Conservation (phyloP, 768 basidiomycete species). For the Termitomyces sp. region DNA sequence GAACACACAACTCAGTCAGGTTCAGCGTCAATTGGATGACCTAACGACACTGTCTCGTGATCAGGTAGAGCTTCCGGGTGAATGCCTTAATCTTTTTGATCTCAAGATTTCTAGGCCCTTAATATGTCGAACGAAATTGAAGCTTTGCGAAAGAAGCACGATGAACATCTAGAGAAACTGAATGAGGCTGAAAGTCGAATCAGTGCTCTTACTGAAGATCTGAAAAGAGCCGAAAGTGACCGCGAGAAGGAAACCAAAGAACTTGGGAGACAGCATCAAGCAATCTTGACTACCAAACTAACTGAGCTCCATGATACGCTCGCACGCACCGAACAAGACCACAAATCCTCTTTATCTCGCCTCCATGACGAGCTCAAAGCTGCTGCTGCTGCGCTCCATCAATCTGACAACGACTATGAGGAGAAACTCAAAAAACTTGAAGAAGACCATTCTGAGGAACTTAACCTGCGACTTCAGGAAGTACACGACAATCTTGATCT, state of each 20-base stretch:
- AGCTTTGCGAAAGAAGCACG: constrained; percentile 57
- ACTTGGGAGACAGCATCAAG: constrained; percentile 31
- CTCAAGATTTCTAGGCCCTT: constrained; percentile 41
- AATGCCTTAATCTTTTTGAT: not conserved
- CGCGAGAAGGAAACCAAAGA: constrained; percentile 38
- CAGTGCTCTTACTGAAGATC: constrained; percentile 40
- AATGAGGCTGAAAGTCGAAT: constrained; percentile 55
- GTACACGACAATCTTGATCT: constrained; percentile 42
- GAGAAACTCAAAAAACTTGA: constrained; percentile 52
- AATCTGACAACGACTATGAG: constrained; percentile 53
- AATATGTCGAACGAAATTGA: constrained; percentile 90
- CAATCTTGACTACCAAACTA: constrained; percentile 18
- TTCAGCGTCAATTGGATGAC: constrained; percentile 77
- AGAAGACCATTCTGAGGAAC: constrained; percentile 44
- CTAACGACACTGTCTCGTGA: constrained; percentile 76
- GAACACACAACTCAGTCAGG: constrained; percentile 57
- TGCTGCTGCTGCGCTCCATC: constrained; percentile 36
- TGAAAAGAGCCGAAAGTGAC: constrained; percentile 18
- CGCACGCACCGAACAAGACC: constrained; percentile 42
- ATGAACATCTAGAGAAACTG: constrained; percentile 43
- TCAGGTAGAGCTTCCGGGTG: constrained; percentile 47
- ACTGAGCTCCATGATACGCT: constrained; percentile 38
- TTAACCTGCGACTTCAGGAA: constrained; percentile 50
- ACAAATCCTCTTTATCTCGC: constrained; percentile 30
- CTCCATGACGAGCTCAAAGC: constrained; percentile 40